These are phyloP conservation scores for Mycena amicta DNA, from an alignment of 768 basidiomycete genomes.

Conservation along the genomic window DNA sequence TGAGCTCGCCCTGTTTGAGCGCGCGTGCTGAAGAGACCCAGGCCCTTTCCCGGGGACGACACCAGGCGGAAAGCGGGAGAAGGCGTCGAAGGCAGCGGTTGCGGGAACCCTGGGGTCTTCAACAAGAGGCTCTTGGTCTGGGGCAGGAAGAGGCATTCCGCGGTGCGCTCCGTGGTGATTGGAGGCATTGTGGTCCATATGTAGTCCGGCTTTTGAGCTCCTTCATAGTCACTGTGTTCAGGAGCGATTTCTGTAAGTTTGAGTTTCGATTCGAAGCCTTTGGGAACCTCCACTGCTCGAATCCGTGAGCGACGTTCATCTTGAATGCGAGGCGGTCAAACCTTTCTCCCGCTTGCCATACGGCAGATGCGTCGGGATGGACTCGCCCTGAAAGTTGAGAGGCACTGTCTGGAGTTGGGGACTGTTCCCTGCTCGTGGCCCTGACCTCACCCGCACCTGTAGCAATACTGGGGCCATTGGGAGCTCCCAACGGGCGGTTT, in stretches of 20 bases:
- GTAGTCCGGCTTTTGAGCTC: too few species aligned
- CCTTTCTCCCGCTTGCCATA: background rate
- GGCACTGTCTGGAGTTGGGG: background rate
- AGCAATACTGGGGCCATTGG: too few species aligned
- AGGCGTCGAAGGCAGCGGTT: slow-evolving; percentile 1
- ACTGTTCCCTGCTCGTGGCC: background rate
- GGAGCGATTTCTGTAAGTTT: background rate
- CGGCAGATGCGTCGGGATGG: too few species aligned
- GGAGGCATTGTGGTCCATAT: background rate
- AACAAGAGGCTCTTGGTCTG: background rate
- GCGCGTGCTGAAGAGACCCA: slow-evolving; percentile 9
- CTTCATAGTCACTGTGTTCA: background rate
- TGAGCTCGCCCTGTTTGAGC: slow-evolving; percentile 7
- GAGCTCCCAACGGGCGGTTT: slow-evolving; percentile 1
- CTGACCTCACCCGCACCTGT: too few species aligned
- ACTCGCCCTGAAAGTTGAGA: too few species aligned
- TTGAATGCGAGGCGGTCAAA: background rate
- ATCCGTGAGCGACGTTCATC: too few species aligned
- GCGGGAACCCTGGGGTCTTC: slow-evolving; percentile 11
- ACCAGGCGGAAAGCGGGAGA: background rate
- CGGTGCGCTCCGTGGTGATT: background rate
- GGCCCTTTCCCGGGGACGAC: slow-evolving; percentile 7
- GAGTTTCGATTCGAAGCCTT: background rate
- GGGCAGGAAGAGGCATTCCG: background rate
- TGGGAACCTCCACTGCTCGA: background rate